A percentile compares a stretch with the other conserved stretches of the same genome.
Evolutionary conservation across 352 stramenopile genomes (phyloP).

Genomic region (Saprolegnia parasitica): DNA sequence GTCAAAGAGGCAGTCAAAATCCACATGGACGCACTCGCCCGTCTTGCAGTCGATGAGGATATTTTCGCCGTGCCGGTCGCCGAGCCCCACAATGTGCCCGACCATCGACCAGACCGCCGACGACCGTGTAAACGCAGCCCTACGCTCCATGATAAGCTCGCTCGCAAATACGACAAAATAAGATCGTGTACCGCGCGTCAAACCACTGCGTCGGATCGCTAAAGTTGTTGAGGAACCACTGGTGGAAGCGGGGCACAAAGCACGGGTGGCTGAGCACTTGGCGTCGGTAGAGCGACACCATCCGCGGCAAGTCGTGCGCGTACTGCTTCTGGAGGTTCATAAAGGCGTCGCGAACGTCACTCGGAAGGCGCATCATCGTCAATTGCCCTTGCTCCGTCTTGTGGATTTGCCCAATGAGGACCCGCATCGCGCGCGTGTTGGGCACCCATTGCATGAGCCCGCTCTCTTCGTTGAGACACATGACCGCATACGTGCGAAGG

Average conservation of each 20-base stretch:
- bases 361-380: conserved; percentile 65
- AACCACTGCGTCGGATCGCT: conserved; percentile 97
- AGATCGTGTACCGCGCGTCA: conserved; percentile 86
- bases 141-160: conserved; percentile 91
- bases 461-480: conserved; percentile 99
- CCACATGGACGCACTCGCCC: conserved; percentile 99
- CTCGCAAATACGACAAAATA: conserved; percentile 79
- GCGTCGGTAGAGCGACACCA: conserved; percentile 60
- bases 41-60: conserved; percentile 97
- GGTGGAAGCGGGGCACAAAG: conserved; percentile 95
- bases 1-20: conserved; percentile 99
- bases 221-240: conserved; percentile 99
- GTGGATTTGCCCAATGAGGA: conserved; percentile 82
- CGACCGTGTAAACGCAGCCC: conserved; percentile 68
- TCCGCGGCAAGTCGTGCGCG: conserved; percentile 67
- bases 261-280: conserved; percentile 58
- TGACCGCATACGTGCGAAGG: conserved; percentile 97
- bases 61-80: conserved; percentile 98
- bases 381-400: conserved; percentile 83
- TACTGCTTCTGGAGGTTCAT: conserved; percentile 88
- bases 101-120: conserved; percentile 97
- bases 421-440: conserved; percentile 92
- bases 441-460: conserved; percentile 99
- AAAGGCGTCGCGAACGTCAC: conserved; percentile 81
- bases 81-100: conserved; percentile 92